These are phyloP conservation scores for Clausena lansium DNA, from an alignment of 345 rosid species.

Conservation along the genomic window DNA sequence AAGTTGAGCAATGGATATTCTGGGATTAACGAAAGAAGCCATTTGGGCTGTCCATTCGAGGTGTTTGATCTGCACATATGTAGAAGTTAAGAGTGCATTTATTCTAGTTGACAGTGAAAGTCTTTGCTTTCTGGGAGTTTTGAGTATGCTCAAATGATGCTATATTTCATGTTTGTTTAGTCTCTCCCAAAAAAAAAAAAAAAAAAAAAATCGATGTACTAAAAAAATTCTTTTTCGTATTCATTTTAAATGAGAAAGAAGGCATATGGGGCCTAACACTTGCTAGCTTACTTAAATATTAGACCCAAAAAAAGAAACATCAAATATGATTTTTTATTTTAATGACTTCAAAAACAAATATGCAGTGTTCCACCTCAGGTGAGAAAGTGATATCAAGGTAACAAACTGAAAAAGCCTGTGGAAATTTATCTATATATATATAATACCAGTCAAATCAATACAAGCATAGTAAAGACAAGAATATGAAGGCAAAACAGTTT, in stretches of 20 bases:
- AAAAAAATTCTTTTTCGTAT: too few relatives aligned
- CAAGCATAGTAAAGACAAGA: neutral
- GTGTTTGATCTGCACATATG: constrained; percentile 59
- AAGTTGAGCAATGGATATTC: constrained; percentile 89
- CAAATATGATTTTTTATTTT: neutral
- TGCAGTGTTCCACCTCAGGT: too few relatives aligned
- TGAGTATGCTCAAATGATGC: neutral
- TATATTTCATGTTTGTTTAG: neutral
- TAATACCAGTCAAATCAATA: neutral
- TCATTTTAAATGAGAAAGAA: too few relatives aligned
- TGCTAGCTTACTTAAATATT: neutral
- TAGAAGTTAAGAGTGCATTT: constrained; percentile 1
- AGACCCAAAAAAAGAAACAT: neutral
- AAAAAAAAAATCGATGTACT: too few relatives aligned
- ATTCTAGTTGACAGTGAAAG: neutral
- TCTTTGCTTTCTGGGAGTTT: neutral
- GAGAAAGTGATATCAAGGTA: neutral
- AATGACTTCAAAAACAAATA: neutral
- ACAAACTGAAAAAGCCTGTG: neutral
- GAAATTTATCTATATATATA: neutral
- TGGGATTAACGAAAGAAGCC: constrained; percentile 93
- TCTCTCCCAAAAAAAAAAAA: neutral
- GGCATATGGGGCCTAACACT: too few relatives aligned
- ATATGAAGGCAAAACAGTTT: neutral
- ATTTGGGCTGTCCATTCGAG: constrained; percentile 95